These are phyloP conservation scores for Asclepias syriaca DNA, from an alignment of 257 asterid genomes.

Conservation along the genomic window DNA sequence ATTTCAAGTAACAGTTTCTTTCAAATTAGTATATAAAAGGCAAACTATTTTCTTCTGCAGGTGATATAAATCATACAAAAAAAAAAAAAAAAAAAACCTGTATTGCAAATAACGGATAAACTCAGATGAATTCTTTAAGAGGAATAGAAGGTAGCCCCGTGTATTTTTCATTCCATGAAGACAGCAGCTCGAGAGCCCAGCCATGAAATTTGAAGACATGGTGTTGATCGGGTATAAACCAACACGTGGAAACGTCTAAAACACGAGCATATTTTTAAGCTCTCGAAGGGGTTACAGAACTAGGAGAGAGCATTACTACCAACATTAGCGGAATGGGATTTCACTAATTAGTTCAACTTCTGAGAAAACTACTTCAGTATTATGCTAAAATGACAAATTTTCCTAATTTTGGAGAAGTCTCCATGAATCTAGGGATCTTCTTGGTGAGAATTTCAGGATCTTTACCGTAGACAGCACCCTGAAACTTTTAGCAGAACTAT, in stretches of 20 bases:
- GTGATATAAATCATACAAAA: neutral
- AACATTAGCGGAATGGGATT: constrained; percentile 4
- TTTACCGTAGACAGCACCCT: constrained; percentile 12
- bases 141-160: neutral
- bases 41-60: neutral
- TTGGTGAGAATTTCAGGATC: constrained; percentile 11
- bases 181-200: neutral
- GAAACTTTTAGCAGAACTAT: constrained; percentile 7
- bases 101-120: neutral
- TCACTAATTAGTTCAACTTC: constrained; percentile 10
- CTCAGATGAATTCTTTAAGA: neutral
- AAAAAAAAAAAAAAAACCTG: neutral
- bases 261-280: neutral
- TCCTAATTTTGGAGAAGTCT: constrained; percentile 11
- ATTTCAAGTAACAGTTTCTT: neutral
- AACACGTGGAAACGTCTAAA: neutral
- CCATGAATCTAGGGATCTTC: constrained; percentile 10
- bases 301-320: constrained; percentile 5
- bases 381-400: constrained; percentile 13
- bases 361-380: constrained; percentile 5
- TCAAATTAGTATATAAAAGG: neutral
- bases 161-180: constrained; percentile 2
- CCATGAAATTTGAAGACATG: neutral
- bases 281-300: neutral
- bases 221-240: no score